Evolutionary conservation across 495 filamentous ascomycete genomes (phyloP).

Genomic region (Penicillium soppii): DNA sequence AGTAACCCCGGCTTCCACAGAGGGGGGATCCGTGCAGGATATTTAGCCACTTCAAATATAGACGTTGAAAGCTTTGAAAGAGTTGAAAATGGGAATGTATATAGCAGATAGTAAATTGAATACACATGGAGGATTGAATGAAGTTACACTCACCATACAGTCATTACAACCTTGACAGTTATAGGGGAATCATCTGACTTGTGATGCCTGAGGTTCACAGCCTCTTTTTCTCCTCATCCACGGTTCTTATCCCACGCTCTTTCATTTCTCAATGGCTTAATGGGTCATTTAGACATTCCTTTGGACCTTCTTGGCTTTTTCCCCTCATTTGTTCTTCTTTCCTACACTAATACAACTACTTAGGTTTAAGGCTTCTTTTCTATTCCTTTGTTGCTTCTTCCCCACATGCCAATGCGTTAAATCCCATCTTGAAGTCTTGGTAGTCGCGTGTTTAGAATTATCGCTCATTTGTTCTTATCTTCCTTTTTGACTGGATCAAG

Average conservation of each 20-base stretch:
- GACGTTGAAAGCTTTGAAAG: neutral
- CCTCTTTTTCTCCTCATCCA: conserved; percentile 5
- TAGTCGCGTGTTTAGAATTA: neutral
- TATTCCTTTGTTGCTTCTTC: neutral
- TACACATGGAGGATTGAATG: too few species aligned
- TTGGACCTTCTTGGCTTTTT: conserved; percentile 2
- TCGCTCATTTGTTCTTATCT: neutral
- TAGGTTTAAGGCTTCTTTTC: too few species aligned
- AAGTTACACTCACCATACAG: too few species aligned
- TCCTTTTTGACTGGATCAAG: neutral
- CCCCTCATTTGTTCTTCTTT: conserved; percentile 16
- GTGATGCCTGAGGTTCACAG: conserved; percentile 18
- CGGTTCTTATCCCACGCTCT: conserved; percentile 12
- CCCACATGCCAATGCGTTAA: conserved; percentile 3
- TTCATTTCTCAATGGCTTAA: conserved; percentile 3
- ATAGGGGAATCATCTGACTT: conserved; percentile 1
- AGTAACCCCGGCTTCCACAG: conserved; percentile 1
- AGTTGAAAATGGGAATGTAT: neutral
- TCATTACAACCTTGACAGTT: neutral
- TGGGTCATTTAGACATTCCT: neutral
- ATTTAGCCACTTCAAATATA: neutral
- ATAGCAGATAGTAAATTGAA: too few species aligned
- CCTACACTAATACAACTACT: too few species aligned
- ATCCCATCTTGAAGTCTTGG: neutral
- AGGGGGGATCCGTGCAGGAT: conserved; percentile 16